Evolutionary conservation across 352 stramenopile genomes (phyloP).

Genomic region (Phytophthora megakarya): DNA sequence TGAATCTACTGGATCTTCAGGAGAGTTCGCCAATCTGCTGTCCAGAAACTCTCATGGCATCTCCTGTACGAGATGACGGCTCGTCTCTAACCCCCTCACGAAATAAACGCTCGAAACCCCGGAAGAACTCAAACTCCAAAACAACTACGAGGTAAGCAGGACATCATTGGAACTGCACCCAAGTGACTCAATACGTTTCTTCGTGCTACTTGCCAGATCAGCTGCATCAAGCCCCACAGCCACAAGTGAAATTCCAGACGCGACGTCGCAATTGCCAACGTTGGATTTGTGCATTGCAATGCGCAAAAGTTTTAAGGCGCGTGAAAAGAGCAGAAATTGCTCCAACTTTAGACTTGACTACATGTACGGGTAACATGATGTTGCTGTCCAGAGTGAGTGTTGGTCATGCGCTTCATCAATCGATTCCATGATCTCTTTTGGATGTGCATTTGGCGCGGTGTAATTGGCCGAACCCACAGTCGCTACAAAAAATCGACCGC

Average conservation of each 20-base stretch:
- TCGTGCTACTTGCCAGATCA: constrained; percentile 24
- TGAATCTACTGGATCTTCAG: constrained; percentile 27
- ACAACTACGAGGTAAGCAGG: constrained; percentile 33
- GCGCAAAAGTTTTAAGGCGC: constrained; percentile 12
- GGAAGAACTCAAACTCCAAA: constrained; percentile 22
- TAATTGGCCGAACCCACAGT: constrained; percentile 5
- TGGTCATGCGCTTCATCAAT: constrained; percentile 1
- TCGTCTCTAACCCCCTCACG: not conserved
- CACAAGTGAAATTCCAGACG: not conserved
- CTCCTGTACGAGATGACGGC: constrained; percentile 33
- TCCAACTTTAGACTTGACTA: too few relatives aligned
- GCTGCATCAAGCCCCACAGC: not conserved
- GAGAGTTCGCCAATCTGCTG: constrained; percentile 27
- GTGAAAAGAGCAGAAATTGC: not conserved
- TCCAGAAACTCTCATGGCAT: constrained; percentile 24
- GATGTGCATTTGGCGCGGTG: constrained; percentile 3
- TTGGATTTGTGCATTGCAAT: constrained; percentile 28
- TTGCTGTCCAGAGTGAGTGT: too few relatives aligned
- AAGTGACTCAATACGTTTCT: too few relatives aligned
- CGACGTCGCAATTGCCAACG: constrained; percentile 23
- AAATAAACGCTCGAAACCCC: constrained; percentile 15
- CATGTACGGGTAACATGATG: too few relatives aligned
- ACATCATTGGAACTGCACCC: too few relatives aligned
- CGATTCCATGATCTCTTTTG: constrained; percentile 20
- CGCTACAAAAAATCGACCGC: constrained; percentile 6